phyloP scores from a whole-genome alignment of 768 basidiomycete genomes.

The Tulasnella sp. region DNA sequence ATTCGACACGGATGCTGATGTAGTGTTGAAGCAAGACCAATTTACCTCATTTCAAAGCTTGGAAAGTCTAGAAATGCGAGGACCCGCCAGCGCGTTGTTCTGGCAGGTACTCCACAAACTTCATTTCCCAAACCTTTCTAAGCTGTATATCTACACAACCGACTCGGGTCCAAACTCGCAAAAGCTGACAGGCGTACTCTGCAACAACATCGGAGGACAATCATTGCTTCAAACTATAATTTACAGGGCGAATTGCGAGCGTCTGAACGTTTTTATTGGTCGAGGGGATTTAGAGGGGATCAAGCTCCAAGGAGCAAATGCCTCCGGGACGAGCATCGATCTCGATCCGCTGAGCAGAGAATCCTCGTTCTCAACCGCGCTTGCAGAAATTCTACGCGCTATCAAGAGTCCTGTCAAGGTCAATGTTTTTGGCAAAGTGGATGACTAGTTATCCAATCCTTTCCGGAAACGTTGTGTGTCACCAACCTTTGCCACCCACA shows the following conservation, averaged over 20 bases:
- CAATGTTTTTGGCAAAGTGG: neutral
- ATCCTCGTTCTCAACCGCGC: neutral
- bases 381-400: neutral
- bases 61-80: neutral
- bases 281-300: neutral
- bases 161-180: neutral
- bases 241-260: neutral
- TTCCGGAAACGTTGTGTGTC: neutral
- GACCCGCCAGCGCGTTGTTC: neutral
- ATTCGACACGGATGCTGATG: neutral
- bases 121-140: neutral
- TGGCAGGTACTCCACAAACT: neutral
- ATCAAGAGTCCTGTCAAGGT: neutral
- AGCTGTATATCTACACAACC: neutral
- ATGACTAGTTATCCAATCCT: neutral
- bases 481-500: too few relatives aligned
- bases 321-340: neutral
- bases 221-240: neutral
- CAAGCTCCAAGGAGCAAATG: neutral
- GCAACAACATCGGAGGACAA: neutral
- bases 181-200: neutral
- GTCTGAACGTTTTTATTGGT: neutral
- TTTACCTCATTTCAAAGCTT: neutral
- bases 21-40: neutral
- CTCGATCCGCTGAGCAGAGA: neutral